Base-by-base conservation (phyloP, 345 rosid genomes). In the thale cress (Arabidopsis thaliana) region DNA sequence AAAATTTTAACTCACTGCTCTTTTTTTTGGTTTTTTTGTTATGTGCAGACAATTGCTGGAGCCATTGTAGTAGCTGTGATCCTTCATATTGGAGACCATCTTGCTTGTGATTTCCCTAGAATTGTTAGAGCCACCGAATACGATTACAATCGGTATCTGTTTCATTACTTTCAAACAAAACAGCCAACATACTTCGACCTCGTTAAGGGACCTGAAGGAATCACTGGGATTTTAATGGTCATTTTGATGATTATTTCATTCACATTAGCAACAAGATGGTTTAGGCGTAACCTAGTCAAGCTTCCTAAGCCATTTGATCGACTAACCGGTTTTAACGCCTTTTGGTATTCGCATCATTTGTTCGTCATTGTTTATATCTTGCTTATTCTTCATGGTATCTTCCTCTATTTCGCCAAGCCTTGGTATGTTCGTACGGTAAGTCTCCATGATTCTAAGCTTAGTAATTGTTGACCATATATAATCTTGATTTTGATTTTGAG, bases 341-440 rank as follows among this genome's bases (percentile, higher is more conserved):
- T 95, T 80, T 95, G 99, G 99, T 95, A 95, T 73, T 95, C 99
- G 1, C 99, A 95, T 79, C 99, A 95, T 77, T 76, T 95, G 50
- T 89, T 95, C 76, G 80, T 88, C 65, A 42, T 92, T 44, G 99
- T 95, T 71, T 95, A 95, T 77, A 46, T 87, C 69, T 78, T 95
- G 79, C 93, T 95, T 79, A 37, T 90, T 51, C 75, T 90, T 78
- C 99, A 95, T 30, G 97, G 99, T 1, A 34, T 76, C 34, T 83
- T 82, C 83, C 92, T 95, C 63, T 92, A 85, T 73, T 80, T 95
- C 24, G 97, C 87, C 61, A 91, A 90, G 82, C 64, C 50, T 65
- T 95, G 99, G 99, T 90, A 87, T 78, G 45, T 6, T 38, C 89
- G 82, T 81, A 90, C 99, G 96, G 99, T 95, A 90, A 65, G 65